phyloP scores from a whole-genome alignment of 2,329 filamentous ascomycete genomes.

The Penicillium janthinellum region DNA sequence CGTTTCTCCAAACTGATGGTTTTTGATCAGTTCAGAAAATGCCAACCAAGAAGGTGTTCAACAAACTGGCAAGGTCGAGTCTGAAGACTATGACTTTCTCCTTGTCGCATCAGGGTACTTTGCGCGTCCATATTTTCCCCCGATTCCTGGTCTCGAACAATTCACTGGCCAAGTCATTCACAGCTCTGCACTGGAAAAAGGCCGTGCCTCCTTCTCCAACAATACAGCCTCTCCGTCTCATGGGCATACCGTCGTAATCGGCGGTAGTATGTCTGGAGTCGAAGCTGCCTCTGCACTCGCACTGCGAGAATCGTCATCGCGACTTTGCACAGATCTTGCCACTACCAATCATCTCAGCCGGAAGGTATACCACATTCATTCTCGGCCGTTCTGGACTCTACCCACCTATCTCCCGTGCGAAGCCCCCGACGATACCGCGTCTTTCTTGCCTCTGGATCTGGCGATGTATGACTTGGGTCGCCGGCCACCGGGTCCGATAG shows the following conservation, averaged over 20 bases:
- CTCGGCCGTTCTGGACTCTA: constrained; percentile 72
- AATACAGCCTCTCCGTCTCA: constrained; percentile 29
- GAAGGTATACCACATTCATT: constrained; percentile 67
- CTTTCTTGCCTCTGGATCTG: constrained; percentile 73
- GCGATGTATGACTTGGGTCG: constrained; percentile 69
- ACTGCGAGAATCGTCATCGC: constrained; percentile 67
- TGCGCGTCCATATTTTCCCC: constrained; percentile 59
- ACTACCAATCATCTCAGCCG: neutral
- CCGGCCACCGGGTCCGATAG: constrained; percentile 59
- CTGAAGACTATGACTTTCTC: constrained; percentile 65
- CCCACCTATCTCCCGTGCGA: constrained; percentile 54
- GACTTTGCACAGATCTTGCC: neutral
- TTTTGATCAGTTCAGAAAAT: neutral
- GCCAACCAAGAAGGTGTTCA: neutral
- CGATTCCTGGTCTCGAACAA: constrained; percentile 37
- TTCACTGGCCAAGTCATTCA: constrained; percentile 60
- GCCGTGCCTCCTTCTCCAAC: constrained; percentile 38
- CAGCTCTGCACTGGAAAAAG: constrained; percentile 66
- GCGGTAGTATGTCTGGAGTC: constrained; percentile 80
- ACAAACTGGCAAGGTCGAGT: constrained; percentile 9
- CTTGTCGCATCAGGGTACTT: constrained; percentile 78
- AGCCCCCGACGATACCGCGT: constrained; percentile 31
- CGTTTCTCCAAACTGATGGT: neutral
- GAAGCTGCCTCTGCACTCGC: constrained; percentile 75
- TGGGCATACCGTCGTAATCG: constrained; percentile 71